Conservation (phyloP, 768 basidiomycete species). For the Gautieria morchelliformis region DNA sequence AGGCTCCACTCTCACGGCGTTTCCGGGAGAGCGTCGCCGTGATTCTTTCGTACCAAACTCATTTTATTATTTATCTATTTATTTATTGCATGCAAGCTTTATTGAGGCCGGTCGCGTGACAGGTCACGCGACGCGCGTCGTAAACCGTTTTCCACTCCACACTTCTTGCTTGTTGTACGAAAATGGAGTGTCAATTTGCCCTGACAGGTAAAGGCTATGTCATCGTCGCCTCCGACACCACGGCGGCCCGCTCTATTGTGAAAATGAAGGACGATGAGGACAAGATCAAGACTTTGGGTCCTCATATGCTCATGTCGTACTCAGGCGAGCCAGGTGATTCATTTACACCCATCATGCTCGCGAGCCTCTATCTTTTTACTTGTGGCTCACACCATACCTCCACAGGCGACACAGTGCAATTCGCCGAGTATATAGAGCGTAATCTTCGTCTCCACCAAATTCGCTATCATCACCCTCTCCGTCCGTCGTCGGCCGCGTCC, state of each 20-base stretch:
- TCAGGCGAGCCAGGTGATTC: slow-evolving; percentile 80
- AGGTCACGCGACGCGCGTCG: slow-evolving; percentile 3
- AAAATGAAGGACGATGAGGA: slow-evolving; percentile 97
- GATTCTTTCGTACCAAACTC: too few species aligned
- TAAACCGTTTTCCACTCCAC: neutral
- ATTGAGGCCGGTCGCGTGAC: too few species aligned
- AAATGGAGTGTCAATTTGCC: slow-evolving; percentile 88
- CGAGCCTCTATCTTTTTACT: neutral
- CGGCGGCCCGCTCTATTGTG: slow-evolving; percentile 83
- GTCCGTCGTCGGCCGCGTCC: slow-evolving; percentile 83
- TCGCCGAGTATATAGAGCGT: slow-evolving; percentile 92
- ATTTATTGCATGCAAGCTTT: too few species aligned
- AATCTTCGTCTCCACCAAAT: slow-evolving; percentile 96
- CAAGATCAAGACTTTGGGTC: slow-evolving; percentile 87
- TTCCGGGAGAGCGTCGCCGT: too few species aligned
- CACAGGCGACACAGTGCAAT: slow-evolving; percentile 89
- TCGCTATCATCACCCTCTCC: slow-evolving; percentile 81
- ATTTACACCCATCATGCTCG: neutral
- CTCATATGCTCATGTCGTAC: slow-evolving; percentile 90
- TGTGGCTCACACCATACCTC: neutral
- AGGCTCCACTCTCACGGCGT: too few species aligned
- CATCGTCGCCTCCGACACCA: slow-evolving; percentile 86
- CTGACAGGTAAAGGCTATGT: slow-evolving; percentile 90
- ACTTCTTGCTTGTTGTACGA: neutral
- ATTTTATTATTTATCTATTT: neutral